Conservation (phyloP, 192 early-diverging fungal species). For the Dissophora globulifera region DNA sequence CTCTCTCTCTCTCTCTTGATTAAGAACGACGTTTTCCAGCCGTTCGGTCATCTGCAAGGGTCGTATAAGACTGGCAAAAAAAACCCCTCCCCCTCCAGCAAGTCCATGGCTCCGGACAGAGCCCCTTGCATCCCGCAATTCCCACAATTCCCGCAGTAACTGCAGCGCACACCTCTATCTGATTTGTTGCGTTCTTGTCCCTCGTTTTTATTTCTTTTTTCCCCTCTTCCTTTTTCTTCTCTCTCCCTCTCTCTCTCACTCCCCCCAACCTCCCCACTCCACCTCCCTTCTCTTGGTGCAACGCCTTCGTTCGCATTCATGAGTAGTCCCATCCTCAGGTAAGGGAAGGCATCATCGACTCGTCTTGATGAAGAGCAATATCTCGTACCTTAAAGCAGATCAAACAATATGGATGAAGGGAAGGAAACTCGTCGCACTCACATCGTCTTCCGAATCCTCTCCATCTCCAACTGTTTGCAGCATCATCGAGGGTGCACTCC, state of each 20-base stretch:
- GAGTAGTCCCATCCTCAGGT: slow-evolving; percentile 18
- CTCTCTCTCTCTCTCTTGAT: slow-evolving; percentile 3
- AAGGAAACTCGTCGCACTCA: too few species aligned
- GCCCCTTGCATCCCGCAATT: background rate
- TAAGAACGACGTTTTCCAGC: too few species aligned
- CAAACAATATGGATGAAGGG: too few species aligned
- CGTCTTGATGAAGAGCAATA: too few species aligned
- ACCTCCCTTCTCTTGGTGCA: too few species aligned
- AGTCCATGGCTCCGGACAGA: too few species aligned
- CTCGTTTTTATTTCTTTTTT: background rate
- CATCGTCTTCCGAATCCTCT: too few species aligned
- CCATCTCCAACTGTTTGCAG: too few species aligned
- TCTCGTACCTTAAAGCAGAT: too few species aligned
- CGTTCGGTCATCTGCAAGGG: too few species aligned
- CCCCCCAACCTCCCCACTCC: slow-evolving; percentile 7
- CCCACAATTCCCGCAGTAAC: slow-evolving; percentile 9
- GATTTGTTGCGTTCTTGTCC: background rate
- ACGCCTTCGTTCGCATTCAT: background rate
- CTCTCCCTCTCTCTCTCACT: background rate
- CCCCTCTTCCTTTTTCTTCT: background rate
- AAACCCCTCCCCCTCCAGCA: background rate
- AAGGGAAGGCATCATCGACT: too few species aligned
- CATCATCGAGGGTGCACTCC: slow-evolving; percentile 24
- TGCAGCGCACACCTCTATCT: background rate
- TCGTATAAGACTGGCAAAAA: too few species aligned